These are phyloP conservation scores for Termitomyces sp. DNA, from an alignment of 768 basidiomycete genomes.

Conservation along the genomic window DNA sequence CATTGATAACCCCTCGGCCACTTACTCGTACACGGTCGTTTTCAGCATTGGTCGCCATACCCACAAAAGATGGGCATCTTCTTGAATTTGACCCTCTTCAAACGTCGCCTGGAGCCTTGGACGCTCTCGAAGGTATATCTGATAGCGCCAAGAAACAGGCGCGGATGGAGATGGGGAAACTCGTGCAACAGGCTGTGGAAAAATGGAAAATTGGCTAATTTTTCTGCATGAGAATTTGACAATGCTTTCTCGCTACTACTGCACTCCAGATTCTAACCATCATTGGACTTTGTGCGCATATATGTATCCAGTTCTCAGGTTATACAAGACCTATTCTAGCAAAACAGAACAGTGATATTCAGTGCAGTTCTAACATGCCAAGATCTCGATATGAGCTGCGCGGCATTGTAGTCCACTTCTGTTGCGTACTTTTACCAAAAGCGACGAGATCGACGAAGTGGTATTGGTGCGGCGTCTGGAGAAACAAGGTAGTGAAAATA, in stretches of 20 bases:
- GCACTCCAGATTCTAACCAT: background rate
- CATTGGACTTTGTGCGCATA: slow-evolving; percentile 1
- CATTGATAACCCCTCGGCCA: slow-evolving; percentile 31
- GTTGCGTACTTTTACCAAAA: slow-evolving; percentile 64
- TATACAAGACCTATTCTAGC: background rate
- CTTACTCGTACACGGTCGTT: slow-evolving; percentile 29
- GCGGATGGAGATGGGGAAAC: slow-evolving; percentile 64
- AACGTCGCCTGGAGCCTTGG: slow-evolving; percentile 66
- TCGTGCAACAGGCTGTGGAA: slow-evolving; percentile 68
- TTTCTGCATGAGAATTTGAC: background rate
- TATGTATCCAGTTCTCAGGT: background rate
- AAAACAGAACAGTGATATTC: background rate
- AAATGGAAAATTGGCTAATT: slow-evolving; percentile 62
- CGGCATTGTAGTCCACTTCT: slow-evolving; percentile 50
- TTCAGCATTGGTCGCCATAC: slow-evolving; percentile 69
- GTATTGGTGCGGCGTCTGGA: slow-evolving; percentile 23
- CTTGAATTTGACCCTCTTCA: slow-evolving; percentile 81
- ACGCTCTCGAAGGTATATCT: slow-evolving; percentile 72
- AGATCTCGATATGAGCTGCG: slow-evolving; percentile 37
- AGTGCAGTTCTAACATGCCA: slow-evolving; percentile 12
- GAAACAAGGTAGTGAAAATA: background rate
- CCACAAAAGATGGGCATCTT: slow-evolving; percentile 75
- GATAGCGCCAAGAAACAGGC: slow-evolving; percentile 82
- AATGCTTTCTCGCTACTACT: background rate
- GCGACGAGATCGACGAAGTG: slow-evolving; percentile 19